A percentile compares a stretch with the other conserved stretches of the same genome.
phyloP scores from a whole-genome alignment of 768 basidiomycete species.

The Hysterangium stoloniferum region DNA sequence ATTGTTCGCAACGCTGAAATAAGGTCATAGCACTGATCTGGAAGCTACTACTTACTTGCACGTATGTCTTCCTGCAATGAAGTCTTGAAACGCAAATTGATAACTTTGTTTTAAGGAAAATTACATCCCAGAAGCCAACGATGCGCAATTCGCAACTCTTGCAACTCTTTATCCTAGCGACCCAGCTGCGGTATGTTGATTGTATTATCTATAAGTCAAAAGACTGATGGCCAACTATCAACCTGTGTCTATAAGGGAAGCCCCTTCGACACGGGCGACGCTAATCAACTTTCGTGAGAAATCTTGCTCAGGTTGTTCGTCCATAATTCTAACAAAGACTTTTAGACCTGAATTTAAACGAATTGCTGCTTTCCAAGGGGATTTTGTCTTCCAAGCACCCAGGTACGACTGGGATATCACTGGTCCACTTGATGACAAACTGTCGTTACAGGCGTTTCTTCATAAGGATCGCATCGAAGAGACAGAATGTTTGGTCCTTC shows the following conservation, averaged over 20 bases:
- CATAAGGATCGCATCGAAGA: conserved; percentile 23
- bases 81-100: background rate
- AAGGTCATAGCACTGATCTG: background rate
- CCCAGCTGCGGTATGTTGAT: conserved; percentile 1
- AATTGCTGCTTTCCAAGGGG: conserved; percentile 31
- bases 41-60: conserved; percentile 12
- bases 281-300: conserved; percentile 6
- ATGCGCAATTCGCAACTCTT: conserved; percentile 10
- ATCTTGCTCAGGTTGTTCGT: background rate
- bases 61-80: background rate
- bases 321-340: background rate
- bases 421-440: background rate
- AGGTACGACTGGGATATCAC: conserved; percentile 22
- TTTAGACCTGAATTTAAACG: conserved; percentile 34
- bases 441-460: conserved; percentile 25
- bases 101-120: background rate
- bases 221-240: background rate
- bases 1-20: background rate
- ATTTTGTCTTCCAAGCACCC: conserved; percentile 31
- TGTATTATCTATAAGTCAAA: background rate
- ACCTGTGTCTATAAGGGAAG: conserved; percentile 16
- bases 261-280: conserved; percentile 21
- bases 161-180: conserved; percentile 14
- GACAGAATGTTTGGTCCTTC: conserved; percentile 28
- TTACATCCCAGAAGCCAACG: conserved; percentile 7